Evolutionary conservation across 1,139 yeast species (phyloP), one percentile per base, ranked within the genome.

Genomic region (Kluyveromyces marxianus): DNA sequence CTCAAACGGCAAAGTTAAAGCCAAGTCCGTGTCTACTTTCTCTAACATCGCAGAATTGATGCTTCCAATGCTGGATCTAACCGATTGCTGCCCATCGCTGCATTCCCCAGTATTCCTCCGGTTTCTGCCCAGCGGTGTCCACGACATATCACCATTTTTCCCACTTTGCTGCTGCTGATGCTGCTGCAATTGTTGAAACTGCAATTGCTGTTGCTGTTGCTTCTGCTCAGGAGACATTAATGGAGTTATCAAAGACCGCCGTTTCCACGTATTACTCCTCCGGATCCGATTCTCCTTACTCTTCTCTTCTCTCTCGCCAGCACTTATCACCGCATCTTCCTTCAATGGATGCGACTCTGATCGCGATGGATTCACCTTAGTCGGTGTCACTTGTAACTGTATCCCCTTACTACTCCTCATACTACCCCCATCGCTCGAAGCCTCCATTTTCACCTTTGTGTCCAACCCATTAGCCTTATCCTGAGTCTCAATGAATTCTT

Each of bases 201-300:
- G 34, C 34, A 10, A 21, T 28, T 27, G 33, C 34, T 29, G 41
- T 2, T 29, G 31, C n/a, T 29, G 28, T 5, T 7, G 34, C 26
- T 14, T 37, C 4, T 37, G 26, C 33, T 42, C 42, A 5, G 59
- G 59, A 7, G 60, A 53, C 7, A 58, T 57, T n/a, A 62, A 50
- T 1, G 66, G 64, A 48, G 59, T 62, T 25, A 62, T 59, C 10
- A 62, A 48, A 2, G 66, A 62, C 42, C 56, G 51, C 40, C 66
- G 51, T 39, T 58, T 59, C 37, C 51, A 45, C 6, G 57, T 48
- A 27, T 42, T 48, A 4, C 57, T 48, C 35, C 53, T 42, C 8
- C 37, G 35, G 21, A 47, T 26, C 25, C 25, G 25, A 10, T 4
- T 4, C 21, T 26, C 29, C 30, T 25, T 8, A 10, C n/a, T 3